Evolutionary conservation across 2,329 filamentous ascomycete species (phyloP).

Genomic region (Gliomastix tumulicola): DNA sequence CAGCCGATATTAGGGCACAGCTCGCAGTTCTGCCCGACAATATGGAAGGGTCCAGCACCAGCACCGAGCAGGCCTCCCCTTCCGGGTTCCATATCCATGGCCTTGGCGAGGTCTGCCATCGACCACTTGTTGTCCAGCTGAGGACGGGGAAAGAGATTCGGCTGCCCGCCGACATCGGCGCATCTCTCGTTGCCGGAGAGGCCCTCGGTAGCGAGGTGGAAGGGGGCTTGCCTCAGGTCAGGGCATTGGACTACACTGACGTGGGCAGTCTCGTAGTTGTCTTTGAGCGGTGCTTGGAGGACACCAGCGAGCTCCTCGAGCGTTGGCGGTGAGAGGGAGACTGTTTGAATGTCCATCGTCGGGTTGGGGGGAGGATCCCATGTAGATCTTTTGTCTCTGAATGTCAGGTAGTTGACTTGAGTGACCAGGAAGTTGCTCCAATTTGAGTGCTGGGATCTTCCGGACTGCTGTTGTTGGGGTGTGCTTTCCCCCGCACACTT

Average conservation of each 20-base stretch:
- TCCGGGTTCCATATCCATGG: slow-evolving; percentile 24
- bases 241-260: slow-evolving; percentile 20
- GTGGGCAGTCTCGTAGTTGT: slow-evolving; percentile 13
- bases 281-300: slow-evolving; percentile 9
- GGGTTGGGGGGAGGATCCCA: no score
- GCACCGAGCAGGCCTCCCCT: slow-evolving; percentile 29
- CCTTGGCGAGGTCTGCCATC: slow-evolving; percentile 17
- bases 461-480: no score
- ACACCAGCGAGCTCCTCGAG: slow-evolving; percentile 14
- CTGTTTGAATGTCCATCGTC: slow-evolving; percentile 7
- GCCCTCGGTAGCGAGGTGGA: slow-evolving; percentile 26
- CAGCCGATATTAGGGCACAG: slow-evolving; percentile 29
- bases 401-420: no score
- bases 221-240: slow-evolving; percentile 27
- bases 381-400: no score
- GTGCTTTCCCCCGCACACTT: no score
- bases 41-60: slow-evolving; percentile 32
- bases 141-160: slow-evolving; percentile 28
- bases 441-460: no score
- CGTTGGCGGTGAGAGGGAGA: slow-evolving; percentile 13
- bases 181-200: slow-evolving; percentile 28
- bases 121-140: slow-evolving; percentile 23
- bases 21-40: slow-evolving; percentile 32
- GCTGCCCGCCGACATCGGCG: slow-evolving; percentile 35
- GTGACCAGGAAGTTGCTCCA: no score